Evolutionary conservation across 2,329 filamentous ascomycete genomes (phyloP), one percentile per base, ranked within the genome.

Genomic region (Boeremia lycopersici): DNA sequence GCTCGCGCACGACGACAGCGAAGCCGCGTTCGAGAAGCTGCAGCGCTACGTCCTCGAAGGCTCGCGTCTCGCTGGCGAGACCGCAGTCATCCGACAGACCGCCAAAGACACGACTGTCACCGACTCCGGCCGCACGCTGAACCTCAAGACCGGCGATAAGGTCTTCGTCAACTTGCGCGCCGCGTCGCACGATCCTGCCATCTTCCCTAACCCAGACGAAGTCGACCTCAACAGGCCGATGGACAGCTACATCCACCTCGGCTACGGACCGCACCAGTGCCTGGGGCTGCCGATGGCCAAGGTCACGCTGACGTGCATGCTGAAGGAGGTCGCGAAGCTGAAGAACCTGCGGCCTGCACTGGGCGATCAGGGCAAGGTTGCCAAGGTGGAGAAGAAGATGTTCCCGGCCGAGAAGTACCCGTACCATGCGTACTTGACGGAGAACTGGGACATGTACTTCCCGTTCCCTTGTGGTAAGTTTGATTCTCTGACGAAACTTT

Each of bases 11-110:
- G 55, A 81, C 25, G 68, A 73, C 33, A 62, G 78, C 73, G 33
- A 76, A 64, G 33, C 76, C 74, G 62, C 79, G 73, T 61, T 81
- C 60, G 77, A 81, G 39, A 72, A 76, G 19, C 71, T 85, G 8
- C 75, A 80, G 67, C 76, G 80, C 70, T 86, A 85, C 67, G 64
- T 77, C 52, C 71, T 81, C 58, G 79, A 81, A 59, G 78, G 72
- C 33, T 71, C 70, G 2, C 73, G 79, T 2, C 66, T 81, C 0
- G 71, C 72, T 40, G 77, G 77, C 54, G 78, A 80, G 50, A 77
- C 77, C 0, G 77, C 72, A 34, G 72, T 78, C 5, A 61, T 76
- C 48, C 75, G 79, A 33, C 57, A 59, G n/a, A 74, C 73, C 4
- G 65, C 69, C 2, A 67, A 67, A 11, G 61, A 69, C 13, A 72